Percentiles rank a stretch among this genome's conserved stretches.
Conservation (phyloP, 129 eudicot species). For the Daucus carota region DH1_v3.0 NC_030381.2:45312001-45312500, state of each 20-base stretch:
- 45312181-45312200: conserved; percentile 41
- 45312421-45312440: not conserved
- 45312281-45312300: not conserved
- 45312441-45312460: not conserved
- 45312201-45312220: conserved; percentile 29
- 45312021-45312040: conserved; percentile 8
- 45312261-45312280: not conserved
- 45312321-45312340: not conserved
- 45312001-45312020: not conserved
- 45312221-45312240: conserved; percentile 41
- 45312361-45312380: not conserved
- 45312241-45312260: not conserved
- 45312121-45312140: conserved; percentile 67
- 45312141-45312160: conserved; percentile 39
- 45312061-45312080: conserved; percentile 33
- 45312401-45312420: not conserved
- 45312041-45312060: conserved; percentile 40
- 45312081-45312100: conserved; percentile 52
- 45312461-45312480: not conserved
- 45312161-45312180: conserved; percentile 36
- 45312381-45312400: not conserved
- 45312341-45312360: not conserved
- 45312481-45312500: not conserved
- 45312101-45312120: conserved; percentile 60
- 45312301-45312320: not conserved